Evolutionary conservation across 2,329 filamentous ascomycete species (phyloP), one percentile per base, ranked within the genome.

Genomic region (Hypoxylon sp.): DNA sequence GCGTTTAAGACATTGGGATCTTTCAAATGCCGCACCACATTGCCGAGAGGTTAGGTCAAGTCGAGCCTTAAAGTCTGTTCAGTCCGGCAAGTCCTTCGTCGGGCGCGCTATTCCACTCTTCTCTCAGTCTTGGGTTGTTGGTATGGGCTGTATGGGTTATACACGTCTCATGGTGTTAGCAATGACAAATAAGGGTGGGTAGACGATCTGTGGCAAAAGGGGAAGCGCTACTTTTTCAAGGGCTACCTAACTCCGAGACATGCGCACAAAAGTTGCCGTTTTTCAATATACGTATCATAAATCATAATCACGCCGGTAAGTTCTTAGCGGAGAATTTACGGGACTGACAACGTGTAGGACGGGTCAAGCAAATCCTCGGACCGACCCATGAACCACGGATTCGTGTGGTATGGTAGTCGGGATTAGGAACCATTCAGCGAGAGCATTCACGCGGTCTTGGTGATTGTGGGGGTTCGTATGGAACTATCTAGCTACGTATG

Each of bases 11-110:
- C 13, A 48, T 57, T 9, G 19, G 36, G n/a, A 25, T 34, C 28
- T 36, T 11, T 36, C 25, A 66, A 69, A 60, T 68, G 62, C 66
- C 66, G 66, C 66, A 53, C 9, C 46, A 21, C 41, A 50, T 30
- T 66, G 50, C 59, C 62, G 63, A 32, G 36, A 51, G n/a, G 9
- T 10, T 43, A 43, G 17, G 38, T 43, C 38, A 21, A 43, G 17
- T 43, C 38, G 11, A 43, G 38, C 6, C 38, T 19, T 43, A 43
- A 43, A 34, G n/a, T 43, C 34, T 38, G 28, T 43, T 14, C 38
- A 17, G 19, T 6, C 32, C 41, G 50, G 57, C 51, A 55, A 34
- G 52, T 36, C 38, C 38, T 43, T 58, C 32, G 49, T 49, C 53
- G 28, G 23, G n/a, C 30, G 30, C 25, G 21, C 14, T n/a, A 50